A percentile compares a stretch with the other conserved stretches of the same genome.
Evolutionary conservation across 2,329 filamentous ascomycete species (phyloP).

Genomic region (Colletotrichum graminicola): DNA sequence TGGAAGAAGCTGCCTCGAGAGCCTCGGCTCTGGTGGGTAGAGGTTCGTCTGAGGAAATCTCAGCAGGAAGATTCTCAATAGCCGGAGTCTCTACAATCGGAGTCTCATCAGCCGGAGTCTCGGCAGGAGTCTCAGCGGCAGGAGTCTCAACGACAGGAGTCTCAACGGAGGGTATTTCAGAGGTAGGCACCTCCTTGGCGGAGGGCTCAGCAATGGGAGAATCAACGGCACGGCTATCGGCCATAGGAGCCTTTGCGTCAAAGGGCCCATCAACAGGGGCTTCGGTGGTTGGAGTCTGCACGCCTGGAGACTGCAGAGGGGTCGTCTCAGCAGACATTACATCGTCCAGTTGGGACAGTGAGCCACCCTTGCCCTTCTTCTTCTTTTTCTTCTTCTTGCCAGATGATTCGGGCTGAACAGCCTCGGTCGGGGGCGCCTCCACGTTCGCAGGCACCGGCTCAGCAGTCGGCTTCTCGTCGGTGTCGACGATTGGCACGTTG

Average conservation of each 20-base stretch:
- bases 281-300: constrained; percentile 10
- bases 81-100: not conserved
- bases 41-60: constrained; percentile 2
- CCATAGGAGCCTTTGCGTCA: not conserved
- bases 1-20: not conserved
- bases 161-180: not conserved
- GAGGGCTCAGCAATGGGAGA: not conserved
- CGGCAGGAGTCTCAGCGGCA: not conserved
- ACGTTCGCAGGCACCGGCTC: constrained; percentile 10
- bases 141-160: constrained; percentile 2
- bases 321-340: constrained; percentile 16
- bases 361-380: constrained; percentile 41
- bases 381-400: constrained; percentile 47
- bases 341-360: constrained; percentile 21
- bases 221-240: not conserved
- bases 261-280: constrained; percentile 2
- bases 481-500: not conserved
- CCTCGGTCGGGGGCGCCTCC: constrained; percentile 23
- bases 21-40: not conserved
- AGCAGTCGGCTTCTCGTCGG: not conserved
- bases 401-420: constrained; percentile 29
- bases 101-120: constrained; percentile 15
- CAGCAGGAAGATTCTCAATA: not conserved
- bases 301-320: constrained; percentile 8
- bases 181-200: not conserved